Evolutionary conservation across 176 grass and related monocot genomes (phyloP).

Genomic region (Hordeum vulgare): MorexV3_pseudomolecules_assembly NC_058518.1:503241817-503242316

Average conservation of each 20-base stretch:
- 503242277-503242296: not conserved
- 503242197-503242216: constrained; percentile 85
- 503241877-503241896: not conserved
- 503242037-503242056: not conserved
- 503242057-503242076: not conserved
- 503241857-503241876: not conserved
- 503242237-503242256: not conserved
- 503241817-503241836: not conserved
- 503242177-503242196: constrained; percentile 86
- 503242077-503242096: not conserved
- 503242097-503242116: not conserved
- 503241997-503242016: not conserved
- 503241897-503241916: not conserved
- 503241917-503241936: not conserved
- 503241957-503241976: not conserved
- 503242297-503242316: constrained; percentile 5
- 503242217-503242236: constrained; percentile 40
- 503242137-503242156: constrained; percentile 18
- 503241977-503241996: not conserved
- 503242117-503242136: not conserved
- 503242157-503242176: constrained; percentile 31
- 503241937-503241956: not conserved
- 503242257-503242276: not conserved
- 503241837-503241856: not conserved
- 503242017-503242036: not conserved